Conservation (phyloP, 108 stramenopile genomes). For the Nitzschia putrida region DNA sequence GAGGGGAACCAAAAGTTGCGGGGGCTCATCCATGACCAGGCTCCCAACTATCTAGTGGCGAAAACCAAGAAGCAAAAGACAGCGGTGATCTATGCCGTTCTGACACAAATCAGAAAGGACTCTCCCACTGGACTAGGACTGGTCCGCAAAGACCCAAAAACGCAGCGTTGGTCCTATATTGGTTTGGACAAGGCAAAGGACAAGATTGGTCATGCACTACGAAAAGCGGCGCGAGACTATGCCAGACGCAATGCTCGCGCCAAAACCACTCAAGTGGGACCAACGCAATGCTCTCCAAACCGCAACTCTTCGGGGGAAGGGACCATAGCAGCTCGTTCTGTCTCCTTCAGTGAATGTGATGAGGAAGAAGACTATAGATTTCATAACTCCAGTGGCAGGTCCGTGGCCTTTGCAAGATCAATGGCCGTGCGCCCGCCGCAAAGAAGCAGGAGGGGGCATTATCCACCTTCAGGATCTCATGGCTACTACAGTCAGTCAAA, state of each 20-base stretch:
- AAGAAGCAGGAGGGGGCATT: no score
- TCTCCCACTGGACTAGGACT: conserved; percentile 28
- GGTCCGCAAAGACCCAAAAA: conserved; percentile 25
- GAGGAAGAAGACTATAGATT: not conserved
- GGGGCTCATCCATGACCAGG: conserved; percentile 29
- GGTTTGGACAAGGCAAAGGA: conserved; percentile 38
- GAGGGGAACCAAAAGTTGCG: conserved; percentile 41
- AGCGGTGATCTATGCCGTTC: conserved; percentile 24
- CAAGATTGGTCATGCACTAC: conserved; percentile 41
- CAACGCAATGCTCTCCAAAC: not conserved
- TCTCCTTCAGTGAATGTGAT: conserved; percentile 1
- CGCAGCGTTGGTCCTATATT: conserved; percentile 28
- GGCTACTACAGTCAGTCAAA: no score
- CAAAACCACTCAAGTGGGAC: not conserved
- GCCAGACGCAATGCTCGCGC: not conserved
- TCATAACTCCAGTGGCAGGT: not conserved
- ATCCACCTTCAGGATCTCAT: no score
- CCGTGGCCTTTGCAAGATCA: no score
- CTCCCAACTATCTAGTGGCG: conserved; percentile 31
- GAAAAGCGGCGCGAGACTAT: conserved; percentile 21
- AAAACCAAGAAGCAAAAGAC: conserved; percentile 32
- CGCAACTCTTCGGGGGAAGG: not conserved
- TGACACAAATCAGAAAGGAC: conserved; percentile 21
- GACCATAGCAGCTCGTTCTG: not conserved
- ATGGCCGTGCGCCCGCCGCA: no score